Conservation (phyloP, 2,329 filamentous ascomycete genomes). For the Fusarium sp. region DNA sequence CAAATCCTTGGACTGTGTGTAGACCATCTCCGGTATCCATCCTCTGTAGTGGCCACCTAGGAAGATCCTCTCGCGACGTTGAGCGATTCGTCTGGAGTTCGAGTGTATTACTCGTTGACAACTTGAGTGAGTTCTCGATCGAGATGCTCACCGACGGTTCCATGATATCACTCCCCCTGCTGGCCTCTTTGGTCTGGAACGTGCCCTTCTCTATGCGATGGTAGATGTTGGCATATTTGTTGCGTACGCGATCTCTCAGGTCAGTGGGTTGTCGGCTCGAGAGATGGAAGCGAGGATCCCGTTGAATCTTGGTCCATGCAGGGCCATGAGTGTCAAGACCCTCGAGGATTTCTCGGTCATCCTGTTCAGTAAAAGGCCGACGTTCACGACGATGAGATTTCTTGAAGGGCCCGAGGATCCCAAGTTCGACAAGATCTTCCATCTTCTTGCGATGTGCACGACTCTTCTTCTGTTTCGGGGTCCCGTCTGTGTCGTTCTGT, state of each 20-base stretch:
- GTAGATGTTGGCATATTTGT: constrained; percentile 72
- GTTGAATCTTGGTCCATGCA: constrained; percentile 74
- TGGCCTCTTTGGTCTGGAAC: constrained; percentile 59
- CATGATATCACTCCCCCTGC: constrained; percentile 57
- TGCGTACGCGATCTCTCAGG: constrained; percentile 71
- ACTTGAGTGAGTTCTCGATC: constrained; percentile 60
- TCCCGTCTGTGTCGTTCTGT: constrained; percentile 50
- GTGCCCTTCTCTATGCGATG: constrained; percentile 67
- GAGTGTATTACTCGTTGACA: constrained; percentile 53
- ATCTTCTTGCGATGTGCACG: constrained; percentile 68
- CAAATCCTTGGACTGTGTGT: constrained; percentile 51
- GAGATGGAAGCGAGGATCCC: constrained; percentile 69
- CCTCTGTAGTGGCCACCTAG: constrained; percentile 56
- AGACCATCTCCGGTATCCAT: constrained; percentile 47
- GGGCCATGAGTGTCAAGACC: constrained; percentile 71
- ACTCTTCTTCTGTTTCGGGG: constrained; percentile 61
- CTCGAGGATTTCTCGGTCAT: constrained; percentile 71
- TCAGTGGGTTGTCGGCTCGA: constrained; percentile 72
- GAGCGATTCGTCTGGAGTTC: constrained; percentile 55
- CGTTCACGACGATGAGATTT: constrained; percentile 71
- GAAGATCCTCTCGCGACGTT: constrained; percentile 62
- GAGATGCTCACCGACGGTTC: constrained; percentile 65
- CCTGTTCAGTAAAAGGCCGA: constrained; percentile 71
- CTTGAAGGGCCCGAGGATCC: constrained; percentile 72
- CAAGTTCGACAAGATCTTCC: constrained; percentile 67